These are phyloP conservation scores for Volutella citrinella DNA, from an alignment of 2,329 filamentous ascomycete species.

Conservation along the genomic window DNA sequence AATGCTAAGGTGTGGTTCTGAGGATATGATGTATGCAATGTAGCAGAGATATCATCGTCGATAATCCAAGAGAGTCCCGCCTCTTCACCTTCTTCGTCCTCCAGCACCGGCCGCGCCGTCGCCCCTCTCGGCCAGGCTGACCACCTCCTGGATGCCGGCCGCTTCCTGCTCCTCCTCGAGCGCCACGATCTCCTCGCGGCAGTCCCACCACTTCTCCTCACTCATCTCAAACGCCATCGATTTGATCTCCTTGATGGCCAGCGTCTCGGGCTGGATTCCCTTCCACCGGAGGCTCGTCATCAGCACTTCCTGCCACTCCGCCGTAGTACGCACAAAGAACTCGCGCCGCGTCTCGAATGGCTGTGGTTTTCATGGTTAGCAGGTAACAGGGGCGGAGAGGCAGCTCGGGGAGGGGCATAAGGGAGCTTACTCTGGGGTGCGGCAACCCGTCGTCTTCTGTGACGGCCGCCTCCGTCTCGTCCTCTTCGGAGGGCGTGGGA, in stretches of 20 bases:
- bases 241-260: conserved; percentile 87
- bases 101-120: conserved; percentile 44
- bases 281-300: conserved; percentile 72
- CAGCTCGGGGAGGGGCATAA: too few relatives aligned
- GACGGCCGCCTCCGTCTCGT: conserved; percentile 47
- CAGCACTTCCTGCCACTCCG: conserved; percentile 86
- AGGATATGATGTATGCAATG: too few relatives aligned
- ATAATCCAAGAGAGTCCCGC: too few relatives aligned
- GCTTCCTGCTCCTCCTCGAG: conserved; percentile 96
- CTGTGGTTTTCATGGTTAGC: too few relatives aligned
- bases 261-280: conserved; percentile 62
- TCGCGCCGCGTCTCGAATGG: conserved; percentile 89
- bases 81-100: conserved; percentile 29
- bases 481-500: conserved; percentile 35
- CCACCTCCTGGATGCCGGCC: conserved; percentile 90
- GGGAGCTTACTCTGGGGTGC: conserved; percentile 59
- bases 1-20: too few relatives aligned
- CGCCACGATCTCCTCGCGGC: conserved; percentile 84
- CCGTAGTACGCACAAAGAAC: conserved; percentile 85
- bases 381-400: too few relatives aligned
- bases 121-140: conserved; percentile 75
- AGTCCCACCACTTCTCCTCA: conserved; percentile 99
- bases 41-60: too few relatives aligned
- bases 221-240: conserved; percentile 85
- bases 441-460: conserved; percentile 72